A percentile compares a stretch with the other conserved stretches of the same genome.
These are phyloP conservation scores for Pythium folliculosum DNA, from an alignment of 352 stramenopile genomes.

Conservation along the genomic window DNA sequence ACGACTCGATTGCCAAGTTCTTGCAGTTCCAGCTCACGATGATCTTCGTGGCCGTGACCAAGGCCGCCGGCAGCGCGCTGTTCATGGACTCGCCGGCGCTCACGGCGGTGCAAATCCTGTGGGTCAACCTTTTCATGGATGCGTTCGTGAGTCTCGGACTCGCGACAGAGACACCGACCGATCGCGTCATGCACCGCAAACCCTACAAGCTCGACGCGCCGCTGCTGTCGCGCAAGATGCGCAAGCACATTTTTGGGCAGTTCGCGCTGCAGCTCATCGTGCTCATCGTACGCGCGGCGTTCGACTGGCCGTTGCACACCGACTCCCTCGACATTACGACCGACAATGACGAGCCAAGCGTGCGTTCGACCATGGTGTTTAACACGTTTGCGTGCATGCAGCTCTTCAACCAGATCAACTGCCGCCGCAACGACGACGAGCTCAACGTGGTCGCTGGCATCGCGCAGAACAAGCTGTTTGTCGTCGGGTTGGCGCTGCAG, in stretches of 20 bases:
- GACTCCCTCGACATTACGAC: slow-evolving; percentile 67
- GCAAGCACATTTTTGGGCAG: slow-evolving; percentile 95
- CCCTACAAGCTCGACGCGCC: slow-evolving; percentile 80
- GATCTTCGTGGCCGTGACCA: slow-evolving; percentile 93
- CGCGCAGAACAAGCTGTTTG: slow-evolving; percentile 90
- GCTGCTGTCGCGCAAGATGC: slow-evolving; percentile 94
- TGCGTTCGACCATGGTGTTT: slow-evolving; percentile 97
- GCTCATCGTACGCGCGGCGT: slow-evolving; percentile 76
- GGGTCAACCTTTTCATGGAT: slow-evolving; percentile 99
- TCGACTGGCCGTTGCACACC: slow-evolving; percentile 60
- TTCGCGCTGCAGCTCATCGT: slow-evolving; percentile 88
- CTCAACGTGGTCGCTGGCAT: slow-evolving; percentile 95
- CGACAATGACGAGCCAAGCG: slow-evolving; percentile 49
- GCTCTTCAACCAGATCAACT: slow-evolving; percentile 91
- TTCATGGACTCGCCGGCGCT: slow-evolving; percentile 87
- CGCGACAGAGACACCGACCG: slow-evolving; percentile 92
- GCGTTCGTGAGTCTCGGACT: slow-evolving; percentile 95
- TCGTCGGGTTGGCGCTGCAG: slow-evolving; percentile 90
- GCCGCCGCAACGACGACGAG: slow-evolving; percentile 82
- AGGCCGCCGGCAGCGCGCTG: slow-evolving; percentile 91
- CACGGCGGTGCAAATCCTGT: slow-evolving; percentile 96
- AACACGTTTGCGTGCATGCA: slow-evolving; percentile 98
- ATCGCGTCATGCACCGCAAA: slow-evolving; percentile 91
- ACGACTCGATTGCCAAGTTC: slow-evolving; percentile 97
- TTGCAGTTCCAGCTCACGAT: slow-evolving; percentile 98